Percentiles rank a stretch among this genome's conserved stretches.
phyloP scores from a whole-genome alignment of 805 yeast genomes.

The Metschnikowia gruessii region DNA sequence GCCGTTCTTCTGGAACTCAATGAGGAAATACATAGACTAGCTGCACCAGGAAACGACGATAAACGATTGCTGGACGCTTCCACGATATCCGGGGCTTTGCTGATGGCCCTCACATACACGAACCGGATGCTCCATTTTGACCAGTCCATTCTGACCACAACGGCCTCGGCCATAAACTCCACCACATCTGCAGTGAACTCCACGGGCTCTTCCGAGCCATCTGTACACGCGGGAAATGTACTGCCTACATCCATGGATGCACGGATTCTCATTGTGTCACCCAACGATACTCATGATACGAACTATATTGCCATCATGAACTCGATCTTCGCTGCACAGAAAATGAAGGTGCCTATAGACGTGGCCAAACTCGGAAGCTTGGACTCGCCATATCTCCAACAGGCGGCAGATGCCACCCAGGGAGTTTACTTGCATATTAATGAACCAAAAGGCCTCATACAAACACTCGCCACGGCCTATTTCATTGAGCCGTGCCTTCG shows the following conservation, averaged over 20 bases:
- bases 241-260: conserved; percentile 30
- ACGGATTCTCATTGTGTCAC: conserved; percentile 54
- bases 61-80: conserved; percentile 25
- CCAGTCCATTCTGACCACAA: conserved; percentile 43
- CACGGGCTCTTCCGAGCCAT: conserved; percentile 12
- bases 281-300: conserved; percentile 66
- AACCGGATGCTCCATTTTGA: conserved; percentile 59
- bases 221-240: conserved; percentile 11
- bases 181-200: conserved; percentile 29
- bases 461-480: conserved; percentile 76
- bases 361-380: conserved; percentile 70
- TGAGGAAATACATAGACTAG: conserved; percentile 25
- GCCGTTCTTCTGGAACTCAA: conserved; percentile 60
- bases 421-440: conserved; percentile 78
- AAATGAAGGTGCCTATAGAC: conserved; percentile 84
- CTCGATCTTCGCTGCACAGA: conserved; percentile 92
- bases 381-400: conserved; percentile 83
- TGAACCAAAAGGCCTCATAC: conserved; percentile 74
- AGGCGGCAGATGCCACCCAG: conserved; percentile 91
- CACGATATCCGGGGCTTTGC: conserved; percentile 69
- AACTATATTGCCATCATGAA: conserved; percentile 94
- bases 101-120: conserved; percentile 76
- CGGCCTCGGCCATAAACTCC: conserved; percentile 42
- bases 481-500: conserved; percentile 83
- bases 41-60: conserved; percentile 17